Conservation (phyloP, 805 yeast genomes). For the Scheffersomyces amazonensis region DNA sequence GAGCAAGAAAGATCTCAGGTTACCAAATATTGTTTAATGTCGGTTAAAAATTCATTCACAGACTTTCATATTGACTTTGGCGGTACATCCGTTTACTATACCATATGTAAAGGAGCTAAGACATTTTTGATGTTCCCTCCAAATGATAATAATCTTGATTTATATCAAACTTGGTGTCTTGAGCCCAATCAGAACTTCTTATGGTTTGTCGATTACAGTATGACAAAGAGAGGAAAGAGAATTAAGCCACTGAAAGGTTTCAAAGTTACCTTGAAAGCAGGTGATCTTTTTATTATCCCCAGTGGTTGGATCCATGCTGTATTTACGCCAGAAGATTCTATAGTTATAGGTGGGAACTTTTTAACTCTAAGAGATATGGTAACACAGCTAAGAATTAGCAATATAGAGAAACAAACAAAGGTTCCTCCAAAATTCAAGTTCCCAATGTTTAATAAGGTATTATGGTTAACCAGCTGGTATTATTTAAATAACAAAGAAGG, state of each 20-base stretch:
- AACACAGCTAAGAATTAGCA: constrained; percentile 59
- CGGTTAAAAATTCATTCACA: constrained; percentile 75
- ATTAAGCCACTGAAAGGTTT: constrained; percentile 41
- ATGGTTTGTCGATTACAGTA: constrained; percentile 60
- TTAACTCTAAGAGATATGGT: constrained; percentile 61
- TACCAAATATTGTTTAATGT: constrained; percentile 80
- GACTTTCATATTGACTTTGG: constrained; percentile 93
- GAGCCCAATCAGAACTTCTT: constrained; percentile 57
- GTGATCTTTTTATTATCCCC: constrained; percentile 81
- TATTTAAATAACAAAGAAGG: constrained; percentile 24
- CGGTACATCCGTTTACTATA: constrained; percentile 89
- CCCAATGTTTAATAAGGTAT: constrained; percentile 68
- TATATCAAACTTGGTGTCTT: constrained; percentile 71
- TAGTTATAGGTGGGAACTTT: constrained; percentile 88
- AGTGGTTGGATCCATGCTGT: constrained; percentile 95
- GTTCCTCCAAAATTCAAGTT: constrained; percentile 77
- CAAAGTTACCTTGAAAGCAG: constrained; percentile 51
- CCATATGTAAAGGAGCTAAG: constrained; percentile 72
- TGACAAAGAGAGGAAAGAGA: constrained; percentile 26
- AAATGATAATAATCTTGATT: constrained; percentile 54
- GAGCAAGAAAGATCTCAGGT: constrained; percentile 50
- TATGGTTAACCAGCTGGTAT: constrained; percentile 65
- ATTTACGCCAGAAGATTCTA: constrained; percentile 73
- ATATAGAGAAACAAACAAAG: constrained; percentile 62
- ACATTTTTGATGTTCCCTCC: constrained; percentile 81